Evolutionary conservation across 257 asterid genomes (phyloP).

Genomic region (Salvia splendens): DNA sequence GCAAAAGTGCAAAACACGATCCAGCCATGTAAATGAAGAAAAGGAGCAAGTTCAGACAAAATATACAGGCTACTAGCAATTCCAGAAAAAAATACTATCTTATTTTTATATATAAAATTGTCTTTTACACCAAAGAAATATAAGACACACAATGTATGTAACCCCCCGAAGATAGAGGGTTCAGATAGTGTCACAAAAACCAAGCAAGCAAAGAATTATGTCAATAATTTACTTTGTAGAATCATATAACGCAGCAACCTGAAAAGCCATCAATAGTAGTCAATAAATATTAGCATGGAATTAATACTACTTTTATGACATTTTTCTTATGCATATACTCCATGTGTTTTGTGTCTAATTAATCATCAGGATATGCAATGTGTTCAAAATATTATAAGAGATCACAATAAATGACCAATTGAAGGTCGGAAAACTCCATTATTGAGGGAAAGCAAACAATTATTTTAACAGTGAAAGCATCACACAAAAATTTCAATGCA

Average conservation of each 20-base stretch:
- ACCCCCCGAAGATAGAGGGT: no score
- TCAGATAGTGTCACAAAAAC: no score
- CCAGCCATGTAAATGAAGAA: background rate
- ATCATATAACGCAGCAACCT: background rate
- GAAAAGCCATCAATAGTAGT: slow-evolving; percentile 7
- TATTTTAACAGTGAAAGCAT: slow-evolving; percentile 6
- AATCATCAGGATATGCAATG: no score
- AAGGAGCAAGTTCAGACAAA: background rate
- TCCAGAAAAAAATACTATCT: background rate
- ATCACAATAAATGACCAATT: no score
- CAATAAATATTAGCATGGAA: background rate
- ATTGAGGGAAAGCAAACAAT: slow-evolving; percentile 14
- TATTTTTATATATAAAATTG: no score
- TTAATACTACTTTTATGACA: background rate
- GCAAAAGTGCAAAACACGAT: background rate
- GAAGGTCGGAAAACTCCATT: background rate
- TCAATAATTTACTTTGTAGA: no score
- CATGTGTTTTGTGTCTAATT: background rate
- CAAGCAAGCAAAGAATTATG: no score
- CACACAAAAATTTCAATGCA: background rate
- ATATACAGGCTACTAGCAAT: slow-evolving; percentile 5
- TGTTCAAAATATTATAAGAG: no score
- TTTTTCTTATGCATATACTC: background rate
- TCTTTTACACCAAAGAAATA: background rate
- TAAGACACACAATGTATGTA: background rate